phyloP scores from a whole-genome alignment of 495 filamentous ascomycete species.

The Oidiodendron maius region DNA sequence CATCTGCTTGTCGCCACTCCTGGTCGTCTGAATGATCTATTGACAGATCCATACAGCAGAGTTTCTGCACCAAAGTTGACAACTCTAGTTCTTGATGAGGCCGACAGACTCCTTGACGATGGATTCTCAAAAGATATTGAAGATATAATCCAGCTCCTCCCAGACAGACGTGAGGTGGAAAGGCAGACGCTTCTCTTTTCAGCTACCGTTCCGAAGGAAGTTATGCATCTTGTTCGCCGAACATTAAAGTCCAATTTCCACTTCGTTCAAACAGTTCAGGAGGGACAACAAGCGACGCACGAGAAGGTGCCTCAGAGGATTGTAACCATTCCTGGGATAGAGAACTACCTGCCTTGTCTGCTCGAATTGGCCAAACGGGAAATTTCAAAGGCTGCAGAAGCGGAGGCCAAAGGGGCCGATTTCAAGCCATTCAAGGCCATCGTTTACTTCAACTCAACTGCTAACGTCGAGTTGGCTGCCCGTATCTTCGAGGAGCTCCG shows the following conservation, averaged over 20 bases:
- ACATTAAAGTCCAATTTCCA: conserved; percentile 71
- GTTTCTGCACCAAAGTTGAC: conserved; percentile 69
- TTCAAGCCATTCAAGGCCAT: conserved; percentile 84
- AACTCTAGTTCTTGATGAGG: conserved; percentile 89
- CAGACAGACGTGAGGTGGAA: conserved; percentile 47
- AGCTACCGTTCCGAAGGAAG: conserved; percentile 80
- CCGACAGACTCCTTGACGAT: conserved; percentile 84
- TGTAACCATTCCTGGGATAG: conserved; percentile 56
- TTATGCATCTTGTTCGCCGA: conserved; percentile 63
- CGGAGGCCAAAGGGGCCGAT: conserved; percentile 13
- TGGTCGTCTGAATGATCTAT: conserved; percentile 78
- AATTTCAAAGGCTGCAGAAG: conserved; percentile 28
- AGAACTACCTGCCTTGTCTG: conserved; percentile 71
- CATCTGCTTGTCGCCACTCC: conserved; percentile 89
- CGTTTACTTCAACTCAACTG: conserved; percentile 78
- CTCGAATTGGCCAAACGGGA: conserved; percentile 66
- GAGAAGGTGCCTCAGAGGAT: conserved; percentile 73
- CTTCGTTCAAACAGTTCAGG: conserved; percentile 75
- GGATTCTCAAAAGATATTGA: conserved; percentile 79
- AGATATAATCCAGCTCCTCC: conserved; percentile 62
- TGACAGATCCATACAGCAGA: conserved; percentile 59
- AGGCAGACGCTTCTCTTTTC: conserved; percentile 93
- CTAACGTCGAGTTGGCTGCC: conserved; percentile 57
- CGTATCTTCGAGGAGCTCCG: conserved; percentile 52
- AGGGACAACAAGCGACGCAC: conserved; percentile 79